Conservation (phyloP, 768 basidiomycete species). For the Termitomyces sp. region DNA sequence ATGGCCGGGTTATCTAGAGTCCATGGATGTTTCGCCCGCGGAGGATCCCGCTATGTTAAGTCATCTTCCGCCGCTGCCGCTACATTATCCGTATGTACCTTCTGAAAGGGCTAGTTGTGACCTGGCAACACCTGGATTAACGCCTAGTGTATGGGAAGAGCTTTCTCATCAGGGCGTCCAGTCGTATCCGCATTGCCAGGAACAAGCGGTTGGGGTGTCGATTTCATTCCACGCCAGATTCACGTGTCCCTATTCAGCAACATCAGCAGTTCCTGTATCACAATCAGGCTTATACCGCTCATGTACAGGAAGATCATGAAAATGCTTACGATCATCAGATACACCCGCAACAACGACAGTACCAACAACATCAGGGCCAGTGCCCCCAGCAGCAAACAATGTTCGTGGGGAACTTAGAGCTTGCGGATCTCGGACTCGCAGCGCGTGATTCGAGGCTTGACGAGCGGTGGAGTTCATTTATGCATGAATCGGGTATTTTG, state of each 20-base stretch:
- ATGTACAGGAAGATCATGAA: not conserved
- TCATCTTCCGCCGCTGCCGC: not conserved
- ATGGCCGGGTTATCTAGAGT: not conserved
- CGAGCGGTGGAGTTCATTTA: conserved; percentile 56
- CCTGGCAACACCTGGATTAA: not conserved
- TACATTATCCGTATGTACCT: conserved; percentile 13
- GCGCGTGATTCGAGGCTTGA: conserved; percentile 48
- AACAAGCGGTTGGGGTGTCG: not conserved
- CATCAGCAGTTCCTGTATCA: not conserved
- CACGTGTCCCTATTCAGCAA: not conserved
- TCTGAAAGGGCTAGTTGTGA: conserved; percentile 14
- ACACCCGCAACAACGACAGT: conserved; percentile 12
- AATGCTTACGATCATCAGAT: not conserved
- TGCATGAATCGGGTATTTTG: conserved; percentile 46
- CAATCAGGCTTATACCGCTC: not conserved
- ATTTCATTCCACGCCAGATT: not conserved
- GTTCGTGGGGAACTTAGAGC: conserved; percentile 29
- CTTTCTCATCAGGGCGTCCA: not conserved
- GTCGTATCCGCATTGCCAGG: not conserved
- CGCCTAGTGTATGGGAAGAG: not conserved
- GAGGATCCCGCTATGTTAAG: not conserved
- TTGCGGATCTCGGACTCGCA: conserved; percentile 58
- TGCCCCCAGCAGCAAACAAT: conserved; percentile 6
- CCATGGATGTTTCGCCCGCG: not conserved
- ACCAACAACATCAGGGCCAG: conserved; percentile 11